These are phyloP conservation scores for Santalum album DNA, from an alignment of 164 flowering plant species.

Conservation along the genomic window DNA sequence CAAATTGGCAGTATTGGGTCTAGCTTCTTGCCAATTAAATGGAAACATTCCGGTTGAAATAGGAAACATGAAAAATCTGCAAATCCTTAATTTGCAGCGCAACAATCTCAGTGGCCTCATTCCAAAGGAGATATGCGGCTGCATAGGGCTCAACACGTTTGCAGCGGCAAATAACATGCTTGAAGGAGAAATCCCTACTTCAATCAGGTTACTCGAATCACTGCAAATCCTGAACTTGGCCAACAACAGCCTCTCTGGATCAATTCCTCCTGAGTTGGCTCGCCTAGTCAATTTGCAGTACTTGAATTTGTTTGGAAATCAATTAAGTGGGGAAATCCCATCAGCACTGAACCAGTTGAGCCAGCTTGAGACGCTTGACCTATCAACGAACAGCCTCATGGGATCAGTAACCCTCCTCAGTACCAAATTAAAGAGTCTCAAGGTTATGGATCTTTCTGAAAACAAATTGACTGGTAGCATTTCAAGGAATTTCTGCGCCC, in stretches of 20 bases:
- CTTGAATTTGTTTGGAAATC: constrained; percentile 76
- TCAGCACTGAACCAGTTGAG: constrained; percentile 41
- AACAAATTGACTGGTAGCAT: constrained; percentile 47
- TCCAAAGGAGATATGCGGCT: constrained; percentile 49
- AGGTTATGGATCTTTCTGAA: constrained; percentile 46
- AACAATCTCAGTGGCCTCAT: constrained; percentile 55
- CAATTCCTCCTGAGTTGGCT: constrained; percentile 51
- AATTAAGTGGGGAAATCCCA: constrained; percentile 54
- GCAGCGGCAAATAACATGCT: constrained; percentile 66
- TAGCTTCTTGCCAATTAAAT: constrained; percentile 57
- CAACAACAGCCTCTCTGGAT: constrained; percentile 75
- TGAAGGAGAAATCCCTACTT: constrained; percentile 56
- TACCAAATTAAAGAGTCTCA: constrained; percentile 34
- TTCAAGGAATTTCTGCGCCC: constrained; percentile 38
- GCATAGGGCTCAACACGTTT: constrained; percentile 47
- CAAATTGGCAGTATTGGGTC: constrained; percentile 51
- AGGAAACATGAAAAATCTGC: constrained; percentile 60
- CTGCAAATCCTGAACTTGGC: constrained; percentile 60
- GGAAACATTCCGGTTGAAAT: constrained; percentile 73
- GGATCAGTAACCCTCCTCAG: constrained; percentile 39
- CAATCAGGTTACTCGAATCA: constrained; percentile 40
- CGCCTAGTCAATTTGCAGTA: constrained; percentile 43
- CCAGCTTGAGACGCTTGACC: constrained; percentile 53
- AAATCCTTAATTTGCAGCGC: constrained; percentile 57
- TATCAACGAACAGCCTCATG: constrained; percentile 62